A percentile compares a stretch with the other conserved stretches of the same genome.
Conservation (phyloP, 768 basidiomycete genomes). For the Pleurotus giganteus region DNA sequence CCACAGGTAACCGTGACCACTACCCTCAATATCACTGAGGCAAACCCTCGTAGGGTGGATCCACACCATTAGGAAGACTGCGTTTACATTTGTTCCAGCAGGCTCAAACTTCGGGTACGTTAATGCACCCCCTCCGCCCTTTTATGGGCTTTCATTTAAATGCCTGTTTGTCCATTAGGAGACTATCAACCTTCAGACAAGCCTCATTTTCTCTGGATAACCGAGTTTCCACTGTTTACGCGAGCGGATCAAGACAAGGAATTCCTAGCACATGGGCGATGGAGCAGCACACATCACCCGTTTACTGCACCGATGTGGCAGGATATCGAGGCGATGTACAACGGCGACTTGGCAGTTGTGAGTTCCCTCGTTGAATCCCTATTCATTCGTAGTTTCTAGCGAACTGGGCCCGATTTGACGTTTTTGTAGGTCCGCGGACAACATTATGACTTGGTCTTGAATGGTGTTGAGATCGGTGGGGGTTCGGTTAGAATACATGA, state of each 20-base stretch:
- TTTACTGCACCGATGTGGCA: slow-evolving; percentile 96
- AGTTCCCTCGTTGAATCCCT: slow-evolving; percentile 17
- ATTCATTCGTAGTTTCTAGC: slow-evolving; percentile 9
- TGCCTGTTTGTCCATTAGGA: slow-evolving; percentile 34
- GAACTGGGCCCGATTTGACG: slow-evolving; percentile 9
- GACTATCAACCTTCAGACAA: slow-evolving; percentile 49
- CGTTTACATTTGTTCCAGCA: slow-evolving; percentile 65
- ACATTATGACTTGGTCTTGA: slow-evolving; percentile 94
- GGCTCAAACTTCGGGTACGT: slow-evolving; percentile 63
- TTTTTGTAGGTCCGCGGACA: slow-evolving; percentile 77
- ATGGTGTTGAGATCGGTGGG: slow-evolving; percentile 92
- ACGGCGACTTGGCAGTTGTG: slow-evolving; percentile 61
- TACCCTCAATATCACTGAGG: not conserved
- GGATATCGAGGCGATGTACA: slow-evolving; percentile 76
- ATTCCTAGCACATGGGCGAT: slow-evolving; percentile 79
- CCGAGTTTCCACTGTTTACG: slow-evolving; percentile 92
- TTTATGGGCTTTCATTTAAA: slow-evolving; percentile 10
- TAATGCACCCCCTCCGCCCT: slow-evolving; percentile 10
- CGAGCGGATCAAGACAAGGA: slow-evolving; percentile 86
- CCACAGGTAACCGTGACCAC: slow-evolving; percentile 45
- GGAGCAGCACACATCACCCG: slow-evolving; percentile 93
- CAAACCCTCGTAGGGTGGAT: slow-evolving; percentile 64
- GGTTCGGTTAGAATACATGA: slow-evolving; percentile 94
- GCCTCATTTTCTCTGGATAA: slow-evolving; percentile 93
- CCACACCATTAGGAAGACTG: slow-evolving; percentile 74